A percentile compares a stretch with the other conserved stretches of the same genome.
Evolutionary conservation across 495 filamentous ascomycete species (phyloP).

Genomic region (Lophium mytilinum): DNA sequence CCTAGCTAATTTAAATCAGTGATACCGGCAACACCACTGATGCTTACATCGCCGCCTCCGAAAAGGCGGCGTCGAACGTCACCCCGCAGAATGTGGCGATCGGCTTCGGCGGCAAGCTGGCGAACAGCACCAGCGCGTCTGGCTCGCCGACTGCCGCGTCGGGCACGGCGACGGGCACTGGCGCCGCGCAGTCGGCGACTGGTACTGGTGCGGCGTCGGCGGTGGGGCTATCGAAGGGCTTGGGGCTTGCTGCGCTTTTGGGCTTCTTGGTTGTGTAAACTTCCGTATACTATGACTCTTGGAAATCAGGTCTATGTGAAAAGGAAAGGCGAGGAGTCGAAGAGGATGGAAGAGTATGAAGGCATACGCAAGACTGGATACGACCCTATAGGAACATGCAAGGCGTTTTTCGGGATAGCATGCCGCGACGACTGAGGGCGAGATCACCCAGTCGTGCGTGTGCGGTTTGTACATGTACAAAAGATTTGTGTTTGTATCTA

Average conservation of each 20-base stretch:
- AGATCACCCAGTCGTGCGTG: no score
- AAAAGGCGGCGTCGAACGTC: background rate
- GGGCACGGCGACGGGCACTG: background rate
- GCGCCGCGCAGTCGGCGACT: background rate
- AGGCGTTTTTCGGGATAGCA: no score
- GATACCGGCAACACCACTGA: slow-evolving; percentile 14
- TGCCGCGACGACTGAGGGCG: no score
- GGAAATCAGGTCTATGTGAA: no score
- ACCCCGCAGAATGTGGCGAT: background rate
- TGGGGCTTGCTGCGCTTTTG: slow-evolving; percentile 10
- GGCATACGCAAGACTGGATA: no score
- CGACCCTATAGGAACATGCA: no score
- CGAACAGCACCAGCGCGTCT: background rate
- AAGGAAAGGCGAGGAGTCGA: no score
- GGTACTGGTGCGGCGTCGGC: slow-evolving; percentile 7
- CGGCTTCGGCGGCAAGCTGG: slow-evolving; percentile 5
- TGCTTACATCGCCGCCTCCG: background rate
- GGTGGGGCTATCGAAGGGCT: background rate
- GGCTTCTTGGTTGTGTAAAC: slow-evolving; percentile 16
- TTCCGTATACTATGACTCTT: no score
- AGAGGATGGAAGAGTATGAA: no score
- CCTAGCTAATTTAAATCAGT: no score
- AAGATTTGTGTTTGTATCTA: no score
- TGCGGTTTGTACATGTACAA: no score
- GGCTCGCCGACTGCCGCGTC: background rate